phyloP scores from a whole-genome alignment of 2,329 filamentous ascomycete genomes.

The Didymella segeticola region DNA sequence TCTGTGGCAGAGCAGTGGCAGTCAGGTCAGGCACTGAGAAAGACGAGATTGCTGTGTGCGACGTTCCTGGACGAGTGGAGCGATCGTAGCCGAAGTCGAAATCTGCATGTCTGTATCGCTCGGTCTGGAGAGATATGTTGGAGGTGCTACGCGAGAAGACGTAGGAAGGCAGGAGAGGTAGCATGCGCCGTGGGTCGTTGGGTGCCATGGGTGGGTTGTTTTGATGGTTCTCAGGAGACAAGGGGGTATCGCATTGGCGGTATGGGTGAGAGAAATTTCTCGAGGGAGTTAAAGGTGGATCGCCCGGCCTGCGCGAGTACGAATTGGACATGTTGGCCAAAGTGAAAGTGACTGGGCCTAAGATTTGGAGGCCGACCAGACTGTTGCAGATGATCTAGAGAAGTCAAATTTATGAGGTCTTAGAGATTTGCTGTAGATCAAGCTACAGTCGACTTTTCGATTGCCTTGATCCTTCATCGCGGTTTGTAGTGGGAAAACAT shows the following conservation, averaged over 20 bases:
- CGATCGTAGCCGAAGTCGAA: neutral
- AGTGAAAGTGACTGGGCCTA: neutral
- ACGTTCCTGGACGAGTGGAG: neutral
- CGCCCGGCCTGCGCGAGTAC: neutral
- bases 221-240: neutral
- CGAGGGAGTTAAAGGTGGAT: neutral
- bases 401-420: neutral
- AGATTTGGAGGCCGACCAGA: neutral
- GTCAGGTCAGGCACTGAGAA: neutral
- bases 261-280: neutral
- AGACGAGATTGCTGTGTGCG: neutral
- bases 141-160: slow-evolving; percentile 2
- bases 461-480: neutral
- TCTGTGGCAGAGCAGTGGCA: slow-evolving; percentile 4
- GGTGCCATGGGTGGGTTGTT: neutral
- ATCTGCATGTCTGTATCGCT: neutral
- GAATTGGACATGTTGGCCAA: neutral
- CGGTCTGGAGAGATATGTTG: neutral
- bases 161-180: neutral
- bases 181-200: slow-evolving; percentile 1
- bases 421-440: neutral
- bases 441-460: neutral
- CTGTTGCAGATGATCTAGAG: neutral
- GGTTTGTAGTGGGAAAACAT: slow-evolving; percentile 4
- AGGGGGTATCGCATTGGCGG: neutral